These are phyloP conservation scores for Escallonia herrerae DNA, from an alignment of 129 eudicot species.

Conservation along the genomic window DNA sequence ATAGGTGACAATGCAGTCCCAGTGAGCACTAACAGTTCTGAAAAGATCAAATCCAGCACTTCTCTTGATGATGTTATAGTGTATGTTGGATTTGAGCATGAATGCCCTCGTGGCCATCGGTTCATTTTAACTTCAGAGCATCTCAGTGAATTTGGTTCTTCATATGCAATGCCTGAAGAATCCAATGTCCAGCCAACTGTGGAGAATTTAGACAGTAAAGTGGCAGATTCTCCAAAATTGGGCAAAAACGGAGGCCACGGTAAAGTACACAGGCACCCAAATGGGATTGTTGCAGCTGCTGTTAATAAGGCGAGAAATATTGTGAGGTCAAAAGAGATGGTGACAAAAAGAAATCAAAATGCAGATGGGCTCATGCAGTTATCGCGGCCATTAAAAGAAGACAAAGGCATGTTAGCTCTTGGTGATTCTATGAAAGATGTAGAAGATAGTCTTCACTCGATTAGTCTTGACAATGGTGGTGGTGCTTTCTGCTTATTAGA, in stretches of 20 bases:
- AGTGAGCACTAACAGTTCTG: conserved; percentile 21
- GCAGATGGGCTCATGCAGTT: conserved; percentile 14
- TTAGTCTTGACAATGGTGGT: conserved; percentile 54
- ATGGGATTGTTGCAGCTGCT: conserved; percentile 25
- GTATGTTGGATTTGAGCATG: conserved; percentile 85
- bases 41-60: conserved; percentile 14
- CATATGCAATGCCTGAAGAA: conserved; percentile 52
- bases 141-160: conserved; percentile 62
- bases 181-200: conserved; percentile 20
- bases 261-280: conserved; percentile 48
- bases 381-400: conserved; percentile 22
- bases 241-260: conserved; percentile 48
- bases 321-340: conserved; percentile 38
- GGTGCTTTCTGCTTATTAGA: conserved; percentile 45
- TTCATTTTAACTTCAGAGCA: conserved; percentile 68
- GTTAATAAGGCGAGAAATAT: conserved; percentile 33
- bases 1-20: conserved; percentile 40
- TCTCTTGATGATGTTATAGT: conserved; percentile 34
- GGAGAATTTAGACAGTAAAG: conserved; percentile 43
- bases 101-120: conserved; percentile 94
- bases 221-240: conserved; percentile 32
- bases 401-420: conserved; percentile 8
- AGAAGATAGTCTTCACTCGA: conserved; percentile 37
- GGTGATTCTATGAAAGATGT: conserved; percentile 33
- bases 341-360: conserved; percentile 17